These are phyloP conservation scores for Creolimax fragrantissima DNA, from an alignment of 78 protist species.

Conservation along the genomic window DNA sequence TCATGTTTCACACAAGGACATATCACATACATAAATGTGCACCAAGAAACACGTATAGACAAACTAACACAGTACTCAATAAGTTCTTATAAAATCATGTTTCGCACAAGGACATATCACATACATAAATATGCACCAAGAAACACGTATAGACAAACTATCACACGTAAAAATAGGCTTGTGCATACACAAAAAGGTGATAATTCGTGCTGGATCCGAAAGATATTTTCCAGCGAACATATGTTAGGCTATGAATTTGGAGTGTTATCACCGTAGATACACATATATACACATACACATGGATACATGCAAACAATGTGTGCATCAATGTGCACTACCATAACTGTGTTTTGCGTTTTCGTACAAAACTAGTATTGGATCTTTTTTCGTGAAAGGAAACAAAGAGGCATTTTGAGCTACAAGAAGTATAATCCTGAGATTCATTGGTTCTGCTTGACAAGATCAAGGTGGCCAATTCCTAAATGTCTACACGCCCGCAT, in stretches of 20 bases:
- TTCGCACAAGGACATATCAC: background rate
- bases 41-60: background rate
- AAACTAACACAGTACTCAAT: background rate
- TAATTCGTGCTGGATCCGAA: no score
- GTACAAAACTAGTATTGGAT: no score
- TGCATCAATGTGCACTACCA: background rate
- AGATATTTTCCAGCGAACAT: no score
- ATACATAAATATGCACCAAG: background rate
- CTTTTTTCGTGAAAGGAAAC: no score
- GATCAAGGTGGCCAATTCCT: no score
- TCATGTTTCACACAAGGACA: background rate
- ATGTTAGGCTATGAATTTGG: no score
- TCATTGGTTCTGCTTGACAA: no score
- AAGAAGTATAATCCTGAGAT: no score
- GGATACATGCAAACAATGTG: background rate
- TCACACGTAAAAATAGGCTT: background rate
- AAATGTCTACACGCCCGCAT: background rate
- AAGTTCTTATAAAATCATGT: background rate
- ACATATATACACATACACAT: background rate
- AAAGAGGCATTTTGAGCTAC: no score
- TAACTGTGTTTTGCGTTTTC: no score
- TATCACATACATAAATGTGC: background rate
- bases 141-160: background rate
- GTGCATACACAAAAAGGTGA: background rate
- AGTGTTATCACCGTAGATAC: background rate